phyloP scores from a whole-genome alignment of 2,329 filamentous ascomycete species.

The Cladosporium sp. region DNA sequence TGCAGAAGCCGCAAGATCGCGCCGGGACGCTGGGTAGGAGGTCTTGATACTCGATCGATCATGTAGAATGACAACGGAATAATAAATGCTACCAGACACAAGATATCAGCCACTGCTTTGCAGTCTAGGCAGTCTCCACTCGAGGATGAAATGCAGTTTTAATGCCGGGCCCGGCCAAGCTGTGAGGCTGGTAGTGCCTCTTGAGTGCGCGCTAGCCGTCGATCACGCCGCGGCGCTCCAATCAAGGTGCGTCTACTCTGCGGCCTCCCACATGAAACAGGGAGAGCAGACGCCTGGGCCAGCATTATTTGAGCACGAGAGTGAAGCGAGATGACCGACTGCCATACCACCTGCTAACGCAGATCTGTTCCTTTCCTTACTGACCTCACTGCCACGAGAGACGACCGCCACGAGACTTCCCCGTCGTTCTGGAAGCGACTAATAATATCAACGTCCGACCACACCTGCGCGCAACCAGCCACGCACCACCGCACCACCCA shows the following conservation, averaged over 20 bases:
- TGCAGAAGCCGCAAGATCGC: neutral
- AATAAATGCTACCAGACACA: too few relatives aligned
- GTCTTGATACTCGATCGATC: too few relatives aligned
- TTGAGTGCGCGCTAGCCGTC: neutral
- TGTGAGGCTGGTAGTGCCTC: neutral
- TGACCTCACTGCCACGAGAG: neutral
- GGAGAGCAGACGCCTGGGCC: neutral
- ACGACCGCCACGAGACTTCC: neutral
- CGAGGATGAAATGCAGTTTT: neutral
- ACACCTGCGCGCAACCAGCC: slow-evolving; percentile 6
- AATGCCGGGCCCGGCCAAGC: neutral
- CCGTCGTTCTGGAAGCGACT: slow-evolving; percentile 6
- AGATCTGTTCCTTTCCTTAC: neutral
- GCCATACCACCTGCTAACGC: neutral
- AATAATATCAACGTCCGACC: neutral
- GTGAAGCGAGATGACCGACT: neutral
- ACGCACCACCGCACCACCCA: neutral
- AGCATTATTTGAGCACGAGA: neutral
- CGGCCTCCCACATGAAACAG: neutral
- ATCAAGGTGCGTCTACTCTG: neutral
- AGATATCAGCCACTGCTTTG: too few relatives aligned
- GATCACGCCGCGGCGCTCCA: neutral
- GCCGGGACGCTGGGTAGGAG: neutral
- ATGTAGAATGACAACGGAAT: too few relatives aligned
- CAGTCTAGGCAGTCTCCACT: neutral